A percentile compares a stretch with the other conserved stretches of the same genome.
Evolutionary conservation across 352 stramenopile genomes (phyloP).

Genomic region (Lagenidium giganteum): DNA sequence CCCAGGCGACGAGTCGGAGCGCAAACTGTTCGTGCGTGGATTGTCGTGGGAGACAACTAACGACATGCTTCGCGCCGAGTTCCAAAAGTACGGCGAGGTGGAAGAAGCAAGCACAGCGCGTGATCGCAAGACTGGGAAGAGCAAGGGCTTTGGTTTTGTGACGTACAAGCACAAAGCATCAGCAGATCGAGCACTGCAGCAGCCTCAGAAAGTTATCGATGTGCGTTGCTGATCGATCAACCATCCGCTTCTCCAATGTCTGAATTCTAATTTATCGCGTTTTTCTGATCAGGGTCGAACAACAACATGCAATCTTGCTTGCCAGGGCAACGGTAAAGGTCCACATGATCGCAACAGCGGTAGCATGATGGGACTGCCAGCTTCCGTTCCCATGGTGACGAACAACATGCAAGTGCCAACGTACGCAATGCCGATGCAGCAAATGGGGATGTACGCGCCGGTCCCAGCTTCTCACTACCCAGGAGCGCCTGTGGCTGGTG

Average conservation of each 20-base stretch:
- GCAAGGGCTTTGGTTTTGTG: conserved; percentile 49
- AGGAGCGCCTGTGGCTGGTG: too few species aligned
- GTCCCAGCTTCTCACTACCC: too few species aligned
- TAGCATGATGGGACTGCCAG: too few species aligned
- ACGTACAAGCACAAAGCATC: conserved; percentile 32
- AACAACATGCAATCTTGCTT: conserved; percentile 37
- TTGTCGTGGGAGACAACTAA: conserved; percentile 33
- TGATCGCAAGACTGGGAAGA: conserved; percentile 35
- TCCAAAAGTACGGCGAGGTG: conserved; percentile 45
- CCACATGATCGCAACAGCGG: too few species aligned
- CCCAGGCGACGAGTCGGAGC: conserved; percentile 21
- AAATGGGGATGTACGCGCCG: too few species aligned
- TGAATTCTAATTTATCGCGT: not conserved
- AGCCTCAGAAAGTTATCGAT: conserved; percentile 41
- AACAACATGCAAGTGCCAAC: too few species aligned
- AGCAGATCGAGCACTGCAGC: conserved; percentile 31
- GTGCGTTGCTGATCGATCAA: too few species aligned
- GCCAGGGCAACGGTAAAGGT: too few species aligned
- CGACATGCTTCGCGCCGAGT: conserved; percentile 32
- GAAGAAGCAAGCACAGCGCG: conserved; percentile 24
- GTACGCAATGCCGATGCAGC: too few species aligned
- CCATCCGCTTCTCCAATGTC: too few species aligned
- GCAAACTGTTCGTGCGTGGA: conserved; percentile 41
- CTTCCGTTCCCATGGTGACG: too few species aligned
- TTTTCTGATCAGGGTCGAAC: conserved; percentile 27